Percentiles rank a stretch among this genome's conserved stretches.
These are phyloP conservation scores for Henckelia pumila DNA, from an alignment of 257 asterid species.

Conservation along the genomic window DNA sequence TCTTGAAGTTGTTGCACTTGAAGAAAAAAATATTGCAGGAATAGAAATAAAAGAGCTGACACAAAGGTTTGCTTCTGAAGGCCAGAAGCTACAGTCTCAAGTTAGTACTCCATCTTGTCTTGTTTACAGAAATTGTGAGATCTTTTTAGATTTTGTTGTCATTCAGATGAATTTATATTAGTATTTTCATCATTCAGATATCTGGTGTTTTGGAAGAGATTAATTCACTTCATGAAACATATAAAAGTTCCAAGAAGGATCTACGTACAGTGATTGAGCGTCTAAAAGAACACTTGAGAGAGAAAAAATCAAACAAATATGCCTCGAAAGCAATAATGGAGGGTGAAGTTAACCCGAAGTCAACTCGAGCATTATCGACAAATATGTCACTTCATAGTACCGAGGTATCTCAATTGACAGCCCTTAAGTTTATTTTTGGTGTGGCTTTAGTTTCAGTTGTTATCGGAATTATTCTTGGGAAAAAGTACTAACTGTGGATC, in stretches of 20 bases:
- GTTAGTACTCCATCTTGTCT: conserved; percentile 32
- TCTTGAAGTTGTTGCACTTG: conserved; percentile 46
- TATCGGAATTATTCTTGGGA: conserved; percentile 43
- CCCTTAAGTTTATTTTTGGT: conserved; percentile 37
- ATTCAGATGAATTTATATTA: conserved; percentile 13
- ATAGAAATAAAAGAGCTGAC: conserved; percentile 55
- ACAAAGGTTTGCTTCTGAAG: conserved; percentile 53
- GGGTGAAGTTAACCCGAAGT: conserved; percentile 47
- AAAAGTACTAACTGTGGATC: conserved; percentile 33
- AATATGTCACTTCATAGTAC: conserved; percentile 36
- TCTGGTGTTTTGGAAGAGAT: conserved; percentile 71
- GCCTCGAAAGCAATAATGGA: conserved; percentile 57
- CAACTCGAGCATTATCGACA: conserved; percentile 38
- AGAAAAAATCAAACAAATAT: conserved; percentile 50
- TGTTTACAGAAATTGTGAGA: conserved; percentile 6
- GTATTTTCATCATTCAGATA: conserved; percentile 43
- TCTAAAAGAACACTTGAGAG: conserved; percentile 76
- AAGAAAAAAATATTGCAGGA: conserved; percentile 43
- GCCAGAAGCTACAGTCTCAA: conserved; percentile 74
- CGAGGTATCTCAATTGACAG: conserved; percentile 39
- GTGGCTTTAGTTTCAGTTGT: conserved; percentile 48
- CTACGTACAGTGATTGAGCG: conserved; percentile 50
- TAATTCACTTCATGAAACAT: conserved; percentile 57
- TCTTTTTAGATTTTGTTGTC: neutral
- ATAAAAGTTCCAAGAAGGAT: conserved; percentile 63